These are phyloP conservation scores for Penicillium sp. DNA, from an alignment of 2,329 filamentous ascomycete genomes.

Conservation along the genomic window DNA sequence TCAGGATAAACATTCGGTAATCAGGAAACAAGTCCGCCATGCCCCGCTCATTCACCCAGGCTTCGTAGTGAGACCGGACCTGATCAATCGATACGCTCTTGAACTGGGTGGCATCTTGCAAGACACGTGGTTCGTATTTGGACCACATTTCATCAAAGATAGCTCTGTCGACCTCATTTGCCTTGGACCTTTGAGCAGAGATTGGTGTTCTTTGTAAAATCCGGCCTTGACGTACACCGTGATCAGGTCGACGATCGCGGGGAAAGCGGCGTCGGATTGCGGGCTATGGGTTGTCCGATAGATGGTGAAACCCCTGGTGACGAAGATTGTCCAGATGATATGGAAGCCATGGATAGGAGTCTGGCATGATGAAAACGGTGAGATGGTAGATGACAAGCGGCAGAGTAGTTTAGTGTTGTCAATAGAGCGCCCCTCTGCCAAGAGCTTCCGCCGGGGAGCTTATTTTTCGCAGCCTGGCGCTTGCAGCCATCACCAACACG, in stretches of 20 bases:
- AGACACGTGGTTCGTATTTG: not conserved
- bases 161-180: not conserved
- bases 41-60: conserved; percentile 4
- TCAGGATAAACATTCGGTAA: not conserved
- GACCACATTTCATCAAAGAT: not conserved
- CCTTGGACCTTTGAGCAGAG: not conserved
- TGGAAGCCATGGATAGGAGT: not conserved
- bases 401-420: not conserved
- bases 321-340: not conserved
- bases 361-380: not conserved
- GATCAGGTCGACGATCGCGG: not conserved
- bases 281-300: not conserved
- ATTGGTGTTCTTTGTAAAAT: not conserved
- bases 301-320: conserved; percentile 10
- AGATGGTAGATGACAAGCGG: not conserved
- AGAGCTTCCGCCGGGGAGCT: too few relatives aligned
- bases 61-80: conserved; percentile 8
- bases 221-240: not conserved
- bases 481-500: too few relatives aligned
- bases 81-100: conserved; percentile 8
- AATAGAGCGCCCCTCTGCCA: not conserved
- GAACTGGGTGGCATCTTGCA: not conserved
- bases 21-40: conserved; percentile 9
- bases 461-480: too few relatives aligned
- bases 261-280: not conserved